phyloP scores from a whole-genome alignment of 2,329 filamentous ascomycete genomes.

The Hysterium pulicare region DNA sequence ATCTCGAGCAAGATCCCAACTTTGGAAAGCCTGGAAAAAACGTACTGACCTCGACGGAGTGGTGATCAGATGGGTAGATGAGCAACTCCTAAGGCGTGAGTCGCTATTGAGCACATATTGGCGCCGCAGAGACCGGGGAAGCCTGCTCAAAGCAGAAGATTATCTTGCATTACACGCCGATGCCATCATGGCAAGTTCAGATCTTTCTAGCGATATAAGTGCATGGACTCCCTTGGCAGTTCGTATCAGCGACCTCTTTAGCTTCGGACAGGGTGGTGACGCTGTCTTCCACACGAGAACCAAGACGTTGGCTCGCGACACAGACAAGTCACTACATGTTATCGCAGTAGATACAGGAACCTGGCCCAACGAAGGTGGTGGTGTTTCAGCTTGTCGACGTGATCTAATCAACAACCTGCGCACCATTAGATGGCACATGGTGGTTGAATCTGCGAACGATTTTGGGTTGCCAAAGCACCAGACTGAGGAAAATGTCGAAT shows the following conservation, averaged over 20 bases:
- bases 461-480: conserved; percentile 43
- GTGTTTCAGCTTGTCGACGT: conserved; percentile 41
- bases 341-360: conserved; percentile 42
- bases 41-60: conserved; percentile 37
- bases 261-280: conserved; percentile 53
- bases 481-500: conserved; percentile 43
- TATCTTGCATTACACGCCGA: conserved; percentile 45
- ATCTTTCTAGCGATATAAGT: conserved; percentile 51
- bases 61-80: conserved; percentile 40
- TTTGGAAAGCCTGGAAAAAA: conserved; percentile 42
- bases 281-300: conserved; percentile 50
- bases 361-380: conserved; percentile 43
- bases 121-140: conserved; percentile 36
- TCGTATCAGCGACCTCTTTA: conserved; percentile 51
- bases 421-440: conserved; percentile 43
- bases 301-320: conserved; percentile 45
- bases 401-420: conserved; percentile 43
- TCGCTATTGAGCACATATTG: conserved; percentile 36
- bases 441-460: conserved; percentile 43
- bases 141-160: conserved; percentile 34
- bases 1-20: conserved; percentile 35
- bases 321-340: conserved; percentile 37
- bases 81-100: conserved; percentile 36
- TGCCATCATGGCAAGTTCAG: conserved; percentile 50
- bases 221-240: conserved; percentile 52